Evolutionary conservation across 495 filamentous ascomycete species (phyloP).

Genomic region (Trichocladium antarcticum): DNA sequence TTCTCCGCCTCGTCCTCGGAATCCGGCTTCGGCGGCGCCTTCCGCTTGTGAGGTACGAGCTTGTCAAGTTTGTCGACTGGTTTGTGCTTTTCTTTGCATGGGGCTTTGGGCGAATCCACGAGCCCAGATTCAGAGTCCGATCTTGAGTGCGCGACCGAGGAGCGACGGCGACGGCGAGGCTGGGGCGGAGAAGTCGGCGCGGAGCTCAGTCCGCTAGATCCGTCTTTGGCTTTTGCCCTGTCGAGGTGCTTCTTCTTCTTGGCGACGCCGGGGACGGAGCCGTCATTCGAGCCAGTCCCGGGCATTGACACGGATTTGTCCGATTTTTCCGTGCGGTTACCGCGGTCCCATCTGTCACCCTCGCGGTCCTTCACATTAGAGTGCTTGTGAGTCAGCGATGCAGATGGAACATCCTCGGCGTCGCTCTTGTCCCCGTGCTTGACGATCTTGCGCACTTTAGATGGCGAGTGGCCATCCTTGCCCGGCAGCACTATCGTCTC

Average conservation of each 20-base stretch:
- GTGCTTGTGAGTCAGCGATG: slow-evolving; percentile 27
- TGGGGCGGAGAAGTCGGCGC: slow-evolving; percentile 40
- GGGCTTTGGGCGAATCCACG: slow-evolving; percentile 26
- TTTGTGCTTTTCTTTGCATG: slow-evolving; percentile 29
- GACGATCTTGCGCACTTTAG: slow-evolving; percentile 57
- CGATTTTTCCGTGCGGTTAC: slow-evolving; percentile 24
- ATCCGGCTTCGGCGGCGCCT: slow-evolving; percentile 33
- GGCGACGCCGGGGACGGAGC: slow-evolving; percentile 18
- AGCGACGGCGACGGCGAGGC: slow-evolving; percentile 31
- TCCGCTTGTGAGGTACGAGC: slow-evolving; percentile 34
- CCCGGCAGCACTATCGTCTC: slow-evolving; percentile 70
- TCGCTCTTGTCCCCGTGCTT: slow-evolving; percentile 52
- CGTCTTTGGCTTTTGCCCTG: slow-evolving; percentile 35
- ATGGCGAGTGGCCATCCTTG: slow-evolving; percentile 57
- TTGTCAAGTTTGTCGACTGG: slow-evolving; percentile 32
- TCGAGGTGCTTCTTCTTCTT: slow-evolving; percentile 42
- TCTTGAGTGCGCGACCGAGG: slow-evolving; percentile 32
- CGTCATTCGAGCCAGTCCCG: slow-evolving; percentile 8
- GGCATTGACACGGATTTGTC: slow-evolving; percentile 16
- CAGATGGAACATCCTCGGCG: slow-evolving; percentile 32
- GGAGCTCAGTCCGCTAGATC: slow-evolving; percentile 44
- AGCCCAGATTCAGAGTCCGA: slow-evolving; percentile 38
- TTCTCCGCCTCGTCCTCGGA: slow-evolving; percentile 41
- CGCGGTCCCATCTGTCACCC: slow-evolving; percentile 18
- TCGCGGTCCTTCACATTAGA: slow-evolving; percentile 23